These are phyloP conservation scores for Pelargonium citronellum DNA, from an alignment of 441 rosid species.

Conservation along the genomic window DNA sequence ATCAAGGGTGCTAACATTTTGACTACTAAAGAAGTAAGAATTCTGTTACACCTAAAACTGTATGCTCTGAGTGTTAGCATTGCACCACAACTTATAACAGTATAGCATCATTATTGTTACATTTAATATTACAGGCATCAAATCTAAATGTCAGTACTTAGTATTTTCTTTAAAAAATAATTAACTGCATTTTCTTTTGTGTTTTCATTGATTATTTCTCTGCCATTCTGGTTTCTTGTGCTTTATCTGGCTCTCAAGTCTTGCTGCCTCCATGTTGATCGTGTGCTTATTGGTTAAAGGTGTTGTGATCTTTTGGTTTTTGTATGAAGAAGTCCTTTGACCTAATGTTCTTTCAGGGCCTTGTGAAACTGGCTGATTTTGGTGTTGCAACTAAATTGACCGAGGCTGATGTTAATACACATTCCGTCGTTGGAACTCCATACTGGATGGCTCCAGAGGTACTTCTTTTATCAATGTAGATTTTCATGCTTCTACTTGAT, in stretches of 20 bases:
- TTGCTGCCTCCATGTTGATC: constrained; percentile 1
- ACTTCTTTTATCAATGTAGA: constrained; percentile 15
- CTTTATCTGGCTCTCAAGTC: background rate
- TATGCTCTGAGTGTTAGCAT: background rate
- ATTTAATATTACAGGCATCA: background rate
- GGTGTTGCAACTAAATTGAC: constrained; percentile 99
- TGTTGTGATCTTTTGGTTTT: background rate
- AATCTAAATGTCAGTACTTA: background rate
- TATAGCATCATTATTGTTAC: background rate
- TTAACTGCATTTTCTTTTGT: constrained; percentile 4
- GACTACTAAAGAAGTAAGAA: constrained; percentile 84
- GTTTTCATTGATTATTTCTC: background rate
- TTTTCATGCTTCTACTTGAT: background rate
- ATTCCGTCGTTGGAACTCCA: constrained; percentile 99
- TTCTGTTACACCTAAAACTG: background rate
- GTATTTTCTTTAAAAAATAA: background rate
- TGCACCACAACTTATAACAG: constrained; percentile 6
- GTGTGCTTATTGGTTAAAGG: background rate
- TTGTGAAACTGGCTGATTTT: constrained; percentile 99
- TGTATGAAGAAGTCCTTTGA: background rate
- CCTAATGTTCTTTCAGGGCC: constrained; percentile 55
- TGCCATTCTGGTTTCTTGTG: background rate
- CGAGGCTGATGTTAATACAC: constrained; percentile 97
- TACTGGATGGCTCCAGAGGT: constrained; percentile 99
- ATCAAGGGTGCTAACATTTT: constrained; percentile 98